Base-by-base conservation (phyloP, 176 grass and related monocot genomes). In the Ensete glaucum region DNA sequence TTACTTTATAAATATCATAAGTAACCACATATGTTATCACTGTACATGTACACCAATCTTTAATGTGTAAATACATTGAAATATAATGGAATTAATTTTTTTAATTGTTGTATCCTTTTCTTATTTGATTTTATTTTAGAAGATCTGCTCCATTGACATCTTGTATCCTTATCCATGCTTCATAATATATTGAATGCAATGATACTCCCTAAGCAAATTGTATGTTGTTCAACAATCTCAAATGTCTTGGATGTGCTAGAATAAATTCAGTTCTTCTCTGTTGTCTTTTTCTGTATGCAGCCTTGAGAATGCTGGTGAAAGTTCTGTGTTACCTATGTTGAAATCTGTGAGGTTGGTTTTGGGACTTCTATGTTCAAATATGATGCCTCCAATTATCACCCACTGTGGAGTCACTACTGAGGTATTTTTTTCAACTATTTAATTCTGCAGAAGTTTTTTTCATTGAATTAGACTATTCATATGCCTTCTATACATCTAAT, bases 261-360 rank as follows among this genome's bases (percentile, higher is more conserved):
- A 43, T 43, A 43, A 43, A 43, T 43, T 43, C 4, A 6, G 34
- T 43, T 59, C 1, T 62, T 53, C 52, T 64, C 65, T 63, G 11
- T 73, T 34, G 54, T 85, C 54, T 62, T 80, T 53, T 25, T 64
- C 73, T 77, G 43, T 76, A 74, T 81, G 68, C 83, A 92, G 89
- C 70, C 89, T 96, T 86, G 93, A 96, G 82, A 92, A 92, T 85
- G 85, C 93, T 81, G 89, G 89, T 69, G 93, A 96, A 85, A 86
- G 73, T 84, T 96, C 87, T 48, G 81, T 96, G 11, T 82, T 96
- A 49, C 87, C 93, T 29, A 88, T 96, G 74, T 67, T 96, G 75
- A 88, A 83, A 86, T 92, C 87, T 50, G 79, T 90, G 79, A 90
- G 93, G 63, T 90, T 85, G 76, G 85, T 96, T 77, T 90, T 96